A percentile compares a stretch with the other conserved stretches of the same genome.
phyloP scores from a whole-genome alignment of 169 alveolate genomes.

The Theileria equi region DNA sequence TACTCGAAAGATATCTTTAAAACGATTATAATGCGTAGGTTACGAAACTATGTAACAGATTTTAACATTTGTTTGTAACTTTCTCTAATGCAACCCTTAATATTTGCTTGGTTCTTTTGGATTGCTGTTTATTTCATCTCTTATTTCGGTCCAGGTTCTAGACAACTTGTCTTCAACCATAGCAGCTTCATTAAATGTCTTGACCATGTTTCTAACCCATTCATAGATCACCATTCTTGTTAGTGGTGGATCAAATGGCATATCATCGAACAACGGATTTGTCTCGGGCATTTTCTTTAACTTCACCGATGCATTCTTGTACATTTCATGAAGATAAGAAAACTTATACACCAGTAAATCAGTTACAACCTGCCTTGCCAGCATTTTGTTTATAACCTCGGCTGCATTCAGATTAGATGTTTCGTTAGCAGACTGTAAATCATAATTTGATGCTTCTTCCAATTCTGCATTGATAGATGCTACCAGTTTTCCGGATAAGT shows the following conservation, averaged over 20 bases:
- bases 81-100: too few species aligned
- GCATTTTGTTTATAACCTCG: constrained; percentile 32
- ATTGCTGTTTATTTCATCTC: constrained; percentile 29
- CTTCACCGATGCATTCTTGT: constrained; percentile 33
- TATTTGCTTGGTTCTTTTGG: not conserved
- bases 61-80: too few species aligned
- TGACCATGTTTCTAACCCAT: constrained; percentile 35
- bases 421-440: not conserved
- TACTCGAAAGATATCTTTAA: constrained; percentile 33
- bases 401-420: not conserved
- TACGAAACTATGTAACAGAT: too few species aligned
- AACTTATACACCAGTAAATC: constrained; percentile 29
- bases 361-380: constrained; percentile 44
- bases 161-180: constrained; percentile 10
- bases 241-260: constrained; percentile 35
- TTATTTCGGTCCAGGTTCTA: constrained; percentile 16
- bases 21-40: not conserved
- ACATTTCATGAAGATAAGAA: constrained; percentile 7
- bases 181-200: constrained; percentile 5
- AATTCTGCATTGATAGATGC: constrained; percentile 7
- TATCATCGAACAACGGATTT: constrained; percentile 16
- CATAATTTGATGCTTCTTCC: constrained; percentile 43
- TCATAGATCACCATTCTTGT: constrained; percentile 39
- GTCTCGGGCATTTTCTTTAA: constrained; percentile 16
- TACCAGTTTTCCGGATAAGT: constrained; percentile 1